These are phyloP conservation scores for Pyrenula massariospora DNA, from an alignment of 495 filamentous ascomycete genomes.

Conservation along the genomic window DNA sequence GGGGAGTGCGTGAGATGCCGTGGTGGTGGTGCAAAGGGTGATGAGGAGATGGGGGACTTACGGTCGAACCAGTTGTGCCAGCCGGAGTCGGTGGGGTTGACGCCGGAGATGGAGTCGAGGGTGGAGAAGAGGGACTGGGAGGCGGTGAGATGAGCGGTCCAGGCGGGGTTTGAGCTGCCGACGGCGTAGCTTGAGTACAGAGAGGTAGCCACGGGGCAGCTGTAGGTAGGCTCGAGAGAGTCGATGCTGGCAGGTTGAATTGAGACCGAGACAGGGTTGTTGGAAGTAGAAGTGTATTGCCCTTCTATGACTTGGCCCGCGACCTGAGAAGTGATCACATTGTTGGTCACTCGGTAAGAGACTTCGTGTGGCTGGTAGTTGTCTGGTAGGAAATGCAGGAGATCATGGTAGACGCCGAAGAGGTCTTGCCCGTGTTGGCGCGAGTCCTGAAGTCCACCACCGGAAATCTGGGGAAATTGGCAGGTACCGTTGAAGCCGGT, in stretches of 20 bases:
- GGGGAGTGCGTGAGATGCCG: constrained; percentile 11
- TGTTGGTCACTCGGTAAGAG: constrained; percentile 53
- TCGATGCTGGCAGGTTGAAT: constrained; percentile 36
- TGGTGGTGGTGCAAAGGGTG: too few species aligned
- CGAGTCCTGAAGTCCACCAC: constrained; percentile 49
- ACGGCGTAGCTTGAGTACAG: constrained; percentile 36
- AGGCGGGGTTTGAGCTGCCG: constrained; percentile 27
- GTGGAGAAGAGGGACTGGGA: constrained; percentile 32
- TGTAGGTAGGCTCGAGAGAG: constrained; percentile 52
- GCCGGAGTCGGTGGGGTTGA: constrained; percentile 34
- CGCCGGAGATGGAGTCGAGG: constrained; percentile 49
- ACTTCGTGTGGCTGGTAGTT: constrained; percentile 24
- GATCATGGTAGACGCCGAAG: constrained; percentile 48
- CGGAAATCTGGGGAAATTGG: constrained; percentile 61
- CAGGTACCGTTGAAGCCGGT: constrained; percentile 51
- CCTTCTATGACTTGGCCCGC: constrained; percentile 51
- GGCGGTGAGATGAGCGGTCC: constrained; percentile 46
- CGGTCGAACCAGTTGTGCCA: constrained; percentile 52
- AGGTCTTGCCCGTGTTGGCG: constrained; percentile 56
- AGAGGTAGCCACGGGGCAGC: constrained; percentile 32
- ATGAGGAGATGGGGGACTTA: neutral
- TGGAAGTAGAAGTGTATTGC: constrained; percentile 34
- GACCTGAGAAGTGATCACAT: constrained; percentile 61
- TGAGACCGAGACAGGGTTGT: neutral
- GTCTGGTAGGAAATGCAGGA: constrained; percentile 45